Evolutionary conservation across 1,284 basidiomycete species (phyloP), one percentile per base, ranked within the genome.

Genomic region (Sporisorium graminicola): DNA sequence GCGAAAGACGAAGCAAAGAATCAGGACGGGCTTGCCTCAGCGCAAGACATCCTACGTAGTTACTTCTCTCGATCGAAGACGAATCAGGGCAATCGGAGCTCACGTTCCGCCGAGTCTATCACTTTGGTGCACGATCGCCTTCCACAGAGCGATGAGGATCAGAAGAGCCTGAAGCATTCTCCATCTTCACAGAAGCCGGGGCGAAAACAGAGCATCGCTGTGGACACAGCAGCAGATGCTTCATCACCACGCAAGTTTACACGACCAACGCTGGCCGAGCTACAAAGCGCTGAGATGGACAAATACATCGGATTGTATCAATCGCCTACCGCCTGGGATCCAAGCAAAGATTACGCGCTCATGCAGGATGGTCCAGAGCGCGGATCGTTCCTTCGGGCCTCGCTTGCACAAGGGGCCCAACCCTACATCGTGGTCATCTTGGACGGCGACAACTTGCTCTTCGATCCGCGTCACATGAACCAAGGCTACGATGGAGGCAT

Each of bases 401-500:
- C 42, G n/a, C 56, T 74, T 7, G 33, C 43, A 16, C 13, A 29
- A 8, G 58, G 54, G 7, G 44, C 35, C 16, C 44, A 55, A 5
- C 61, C 64, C 24, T 69, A 62, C 59, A 58, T 77, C 27, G 51
- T 64, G 3, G 59, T 73, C n/a, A 51, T 77, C 13, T 22, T 77
- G 42, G 74, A 77, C 29, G 62, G 62, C 3, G 74, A 77, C 63
- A 77, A 73, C 26, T 58, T 77, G 5, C 29, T 63, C 5, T 73
- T 73, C 31, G 22, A 64, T 13, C 74, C 74, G 2, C 58, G 52
- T 18, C 74, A 65, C 24, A 37, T 76, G 31, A 44, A 42, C 8
- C 5, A 57, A 6, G 74, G 74, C n/a, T 53, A 49, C 51, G 58
- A 60, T 5, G 74, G 74, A 26, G 74, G 74, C 62, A 50, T 50